phyloP scores from a whole-genome alignment of 495 filamentous ascomycete species.

The Lichina pygmaea region DNA sequence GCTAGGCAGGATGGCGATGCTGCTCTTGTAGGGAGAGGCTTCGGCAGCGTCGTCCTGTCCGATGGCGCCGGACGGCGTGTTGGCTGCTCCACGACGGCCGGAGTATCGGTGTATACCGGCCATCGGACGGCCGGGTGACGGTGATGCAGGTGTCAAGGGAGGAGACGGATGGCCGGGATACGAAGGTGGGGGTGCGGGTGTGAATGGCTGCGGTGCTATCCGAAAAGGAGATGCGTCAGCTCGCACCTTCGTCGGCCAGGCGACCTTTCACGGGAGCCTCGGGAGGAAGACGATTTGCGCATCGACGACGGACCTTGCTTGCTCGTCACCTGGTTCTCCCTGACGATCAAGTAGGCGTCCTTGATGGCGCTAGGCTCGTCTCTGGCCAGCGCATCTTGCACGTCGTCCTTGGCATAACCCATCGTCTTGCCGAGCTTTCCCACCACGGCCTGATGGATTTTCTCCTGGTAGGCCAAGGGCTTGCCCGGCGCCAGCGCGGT shows the following conservation, averaged over 20 bases:
- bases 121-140: neutral
- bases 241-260: neutral
- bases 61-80: neutral
- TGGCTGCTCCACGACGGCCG: neutral
- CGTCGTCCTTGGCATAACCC: conserved; percentile 87
- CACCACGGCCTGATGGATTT: conserved; percentile 73
- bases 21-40: conserved; percentile 17
- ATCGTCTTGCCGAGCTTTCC: conserved; percentile 91
- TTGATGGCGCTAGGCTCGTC: conserved; percentile 94
- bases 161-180: too few species aligned
- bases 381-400: conserved; percentile 72
- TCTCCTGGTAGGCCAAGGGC: conserved; percentile 49
- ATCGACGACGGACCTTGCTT: conserved; percentile 43
- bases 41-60: neutral
- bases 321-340: conserved; percentile 95
- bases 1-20: conserved; percentile 70
- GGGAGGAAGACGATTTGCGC: neutral
- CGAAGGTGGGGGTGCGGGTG: too few species aligned
- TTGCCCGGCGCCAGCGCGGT: conserved; percentile 53
- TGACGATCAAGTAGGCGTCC: conserved; percentile 91
- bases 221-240: neutral
- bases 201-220: neutral
- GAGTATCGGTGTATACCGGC: too few species aligned
- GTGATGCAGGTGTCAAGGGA: neutral
- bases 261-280: neutral